Evolutionary conservation across 495 filamentous ascomycete genomes (phyloP).

Genomic region (Podospora pseudocomata): DNA sequence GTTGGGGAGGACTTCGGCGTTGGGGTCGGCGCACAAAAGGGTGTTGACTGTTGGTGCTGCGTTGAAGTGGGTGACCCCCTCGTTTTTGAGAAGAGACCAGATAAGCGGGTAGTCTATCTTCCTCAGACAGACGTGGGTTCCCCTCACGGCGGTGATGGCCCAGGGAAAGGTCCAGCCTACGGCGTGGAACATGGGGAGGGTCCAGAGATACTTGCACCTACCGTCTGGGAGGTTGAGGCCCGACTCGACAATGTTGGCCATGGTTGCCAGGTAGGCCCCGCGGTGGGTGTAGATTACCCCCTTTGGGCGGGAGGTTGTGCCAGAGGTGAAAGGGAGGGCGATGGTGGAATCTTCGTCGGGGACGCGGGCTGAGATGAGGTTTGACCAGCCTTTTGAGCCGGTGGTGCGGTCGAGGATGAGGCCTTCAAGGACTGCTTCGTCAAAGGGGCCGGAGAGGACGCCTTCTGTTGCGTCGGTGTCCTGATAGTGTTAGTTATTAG

Average conservation of each 20-base stretch:
- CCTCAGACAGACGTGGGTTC: slow-evolving; percentile 90
- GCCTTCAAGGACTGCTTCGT: slow-evolving; percentile 79
- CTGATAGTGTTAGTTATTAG: slow-evolving; percentile 30
- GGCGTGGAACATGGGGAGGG: slow-evolving; percentile 94
- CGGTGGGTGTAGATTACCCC: slow-evolving; percentile 91
- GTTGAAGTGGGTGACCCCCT: slow-evolving; percentile 89
- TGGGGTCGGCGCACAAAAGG: slow-evolving; percentile 70
- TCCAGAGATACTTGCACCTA: slow-evolving; percentile 84
- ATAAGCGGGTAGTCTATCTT: slow-evolving; percentile 94
- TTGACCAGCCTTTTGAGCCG: slow-evolving; percentile 71
- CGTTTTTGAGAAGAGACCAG: slow-evolving; percentile 79
- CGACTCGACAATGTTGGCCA: slow-evolving; percentile 86
- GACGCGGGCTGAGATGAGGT: slow-evolving; percentile 58
- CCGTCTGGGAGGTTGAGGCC: slow-evolving; percentile 67
- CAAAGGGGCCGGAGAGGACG: slow-evolving; percentile 72
- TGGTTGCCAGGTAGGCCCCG: slow-evolving; percentile 75
- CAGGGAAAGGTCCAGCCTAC: slow-evolving; percentile 86
- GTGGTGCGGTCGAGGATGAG: slow-evolving; percentile 60
- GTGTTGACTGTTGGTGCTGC: slow-evolving; percentile 97
- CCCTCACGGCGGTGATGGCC: slow-evolving; percentile 86
- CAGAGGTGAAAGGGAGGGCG: slow-evolving; percentile 81
- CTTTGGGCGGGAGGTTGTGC: slow-evolving; percentile 89
- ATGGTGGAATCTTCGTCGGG: slow-evolving; percentile 74
- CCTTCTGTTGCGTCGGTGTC: slow-evolving; percentile 80
- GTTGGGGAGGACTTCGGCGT: slow-evolving; percentile 63